phyloP scores from a whole-genome alignment of 345 rosid species.

The Linum lewisii region DNA sequence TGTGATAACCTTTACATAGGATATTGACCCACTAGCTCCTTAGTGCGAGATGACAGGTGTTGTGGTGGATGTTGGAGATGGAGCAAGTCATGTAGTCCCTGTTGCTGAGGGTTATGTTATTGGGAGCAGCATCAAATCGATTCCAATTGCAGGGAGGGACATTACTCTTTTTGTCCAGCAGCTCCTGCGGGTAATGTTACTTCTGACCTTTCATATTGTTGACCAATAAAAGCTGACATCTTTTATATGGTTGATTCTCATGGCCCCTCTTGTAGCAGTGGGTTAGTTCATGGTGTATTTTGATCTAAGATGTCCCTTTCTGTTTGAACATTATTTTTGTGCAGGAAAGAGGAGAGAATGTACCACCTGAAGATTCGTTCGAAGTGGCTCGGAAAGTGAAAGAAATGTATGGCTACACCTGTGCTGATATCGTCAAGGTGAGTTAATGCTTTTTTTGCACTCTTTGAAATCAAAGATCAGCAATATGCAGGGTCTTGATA shows the following conservation, averaged over 20 bases:
- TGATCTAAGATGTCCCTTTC: neutral
- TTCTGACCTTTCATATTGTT: neutral
- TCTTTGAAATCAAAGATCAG: slow-evolving; percentile 10
- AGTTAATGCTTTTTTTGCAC: slow-evolving; percentile 11
- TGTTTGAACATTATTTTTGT: slow-evolving; percentile 20
- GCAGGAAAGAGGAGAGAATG: slow-evolving; percentile 96
- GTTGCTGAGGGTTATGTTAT: slow-evolving; percentile 99
- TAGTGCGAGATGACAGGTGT: slow-evolving; percentile 99
- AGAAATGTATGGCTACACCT: slow-evolving; percentile 83
- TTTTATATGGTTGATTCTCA: neutral
- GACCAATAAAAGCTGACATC: neutral
- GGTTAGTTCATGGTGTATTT: neutral
- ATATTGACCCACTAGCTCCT: slow-evolving; percentile 35
- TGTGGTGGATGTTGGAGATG: slow-evolving; percentile 96
- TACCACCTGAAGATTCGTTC: slow-evolving; percentile 94
- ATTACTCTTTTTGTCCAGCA: slow-evolving; percentile 83
- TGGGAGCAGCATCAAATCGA: slow-evolving; percentile 81
- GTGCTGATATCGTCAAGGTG: slow-evolving; percentile 96
- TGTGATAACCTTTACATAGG: slow-evolving; percentile 12
- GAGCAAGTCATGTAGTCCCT: slow-evolving; percentile 87
- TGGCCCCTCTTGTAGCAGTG: neutral
- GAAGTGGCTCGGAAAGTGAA: slow-evolving; percentile 93
- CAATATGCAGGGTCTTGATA: slow-evolving; percentile 4
- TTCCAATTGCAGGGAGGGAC: slow-evolving; percentile 89
- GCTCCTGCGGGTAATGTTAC: slow-evolving; percentile 84